Percentiles rank a stretch among this genome's conserved stretches.
These are phyloP conservation scores for Diaporthe humulicola DNA, from an alignment of 2,329 filamentous ascomycete genomes.

Conservation along the genomic window DNA sequence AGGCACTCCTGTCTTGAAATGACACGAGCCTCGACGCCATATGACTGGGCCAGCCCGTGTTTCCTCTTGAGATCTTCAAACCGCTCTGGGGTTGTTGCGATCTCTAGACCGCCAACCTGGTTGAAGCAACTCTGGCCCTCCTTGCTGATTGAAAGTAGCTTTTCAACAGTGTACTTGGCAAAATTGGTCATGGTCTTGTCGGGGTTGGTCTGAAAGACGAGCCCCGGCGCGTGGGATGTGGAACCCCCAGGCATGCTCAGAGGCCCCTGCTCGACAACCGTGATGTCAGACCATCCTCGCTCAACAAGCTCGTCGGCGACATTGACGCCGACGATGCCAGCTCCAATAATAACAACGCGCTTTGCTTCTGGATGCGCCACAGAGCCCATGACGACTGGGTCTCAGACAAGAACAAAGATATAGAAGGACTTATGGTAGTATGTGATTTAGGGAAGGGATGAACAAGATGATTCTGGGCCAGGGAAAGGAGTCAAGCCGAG, in stretches of 20 bases:
- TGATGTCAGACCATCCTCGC: constrained; percentile 74
- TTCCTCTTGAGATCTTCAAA: constrained; percentile 73
- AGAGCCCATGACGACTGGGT: constrained; percentile 18
- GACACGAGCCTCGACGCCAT: constrained; percentile 69
- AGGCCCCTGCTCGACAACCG: constrained; percentile 74
- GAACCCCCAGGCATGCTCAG: constrained; percentile 74
- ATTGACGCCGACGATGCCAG: constrained; percentile 75
- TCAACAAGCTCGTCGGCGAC: constrained; percentile 73
- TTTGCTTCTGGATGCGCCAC: constrained; percentile 25
- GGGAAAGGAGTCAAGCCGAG: not conserved
- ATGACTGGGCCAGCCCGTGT: constrained; percentile 71
- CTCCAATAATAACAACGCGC: constrained; percentile 71
- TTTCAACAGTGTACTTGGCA: constrained; percentile 73
- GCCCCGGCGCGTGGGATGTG: constrained; percentile 74
- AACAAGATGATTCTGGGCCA: not conserved
- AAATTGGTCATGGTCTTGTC: constrained; percentile 70
- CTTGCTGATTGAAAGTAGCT: constrained; percentile 65
- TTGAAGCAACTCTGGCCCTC: constrained; percentile 69
- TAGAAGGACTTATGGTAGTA: not conserved
- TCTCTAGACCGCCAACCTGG: constrained; percentile 72
- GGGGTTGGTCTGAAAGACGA: constrained; percentile 73
- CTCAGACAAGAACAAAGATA: not conserved
- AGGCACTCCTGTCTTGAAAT: constrained; percentile 66
- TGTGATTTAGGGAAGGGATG: no score
- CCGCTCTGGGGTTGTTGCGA: constrained; percentile 71